Evolutionary conservation across 257 asterid genomes (phyloP), one percentile per base, ranked within the genome.

Genomic region (Plantago major): DNA sequence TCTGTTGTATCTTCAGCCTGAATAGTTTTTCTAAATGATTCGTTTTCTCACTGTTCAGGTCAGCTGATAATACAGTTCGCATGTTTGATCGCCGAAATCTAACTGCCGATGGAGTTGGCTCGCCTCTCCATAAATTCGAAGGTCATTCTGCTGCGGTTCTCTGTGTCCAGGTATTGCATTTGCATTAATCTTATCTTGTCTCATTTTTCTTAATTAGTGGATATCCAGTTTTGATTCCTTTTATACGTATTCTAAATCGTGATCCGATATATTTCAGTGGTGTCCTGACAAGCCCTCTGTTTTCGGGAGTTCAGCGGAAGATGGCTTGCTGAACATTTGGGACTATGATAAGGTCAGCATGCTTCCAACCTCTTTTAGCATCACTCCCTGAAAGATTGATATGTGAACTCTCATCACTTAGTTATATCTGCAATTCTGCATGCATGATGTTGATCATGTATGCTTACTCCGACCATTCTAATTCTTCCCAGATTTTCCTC

Each of bases 301-400:
- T 47, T 91, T 91, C 70, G 98, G 98, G 76, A 91, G 97, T 78
- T 88, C 90, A 67, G 97, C 98, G 0, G 98, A 91, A 76, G 96
- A 91, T 73, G 97, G 98, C 37, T 74, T 89, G 71, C 69, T 91
- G 66, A 91, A 91, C 76, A 84, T 91, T 61, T 91, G 98, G 98
- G 95, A 91, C 71, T 82, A 84, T 64, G 90, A 88, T 51, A 91
- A 88, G 97, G 99, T 93, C 33, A 17, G 56, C 54, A 40, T 10
- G 28, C 55, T 46, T 11, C 51, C 40, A 22, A 46, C 44, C 46
- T 71, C 59, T 33, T 26, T 59, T 58, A 26, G 37, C 65, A 16
- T 50, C 56, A 40, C 15, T 18, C 17, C 56, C 13, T 11, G n/a
- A 50, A 22, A 38, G 64, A 55, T 28, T 67, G 48, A 55, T 49